Evolutionary conservation across 768 basidiomycete genomes (phyloP).

Genomic region (Pulveroboletus sp.): DNA sequence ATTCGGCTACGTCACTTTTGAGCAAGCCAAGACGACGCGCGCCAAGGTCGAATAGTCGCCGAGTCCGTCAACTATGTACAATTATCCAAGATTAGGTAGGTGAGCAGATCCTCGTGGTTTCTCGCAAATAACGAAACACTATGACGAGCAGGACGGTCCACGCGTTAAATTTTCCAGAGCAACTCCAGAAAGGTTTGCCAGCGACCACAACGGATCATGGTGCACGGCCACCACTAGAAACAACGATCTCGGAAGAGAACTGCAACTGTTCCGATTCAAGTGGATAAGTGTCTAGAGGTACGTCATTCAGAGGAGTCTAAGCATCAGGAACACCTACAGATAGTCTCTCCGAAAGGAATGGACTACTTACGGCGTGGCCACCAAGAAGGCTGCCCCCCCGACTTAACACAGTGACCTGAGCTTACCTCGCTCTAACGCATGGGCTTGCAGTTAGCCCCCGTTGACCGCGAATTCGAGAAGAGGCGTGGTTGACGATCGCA

Average conservation of each 20-base stretch:
- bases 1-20: not conserved
- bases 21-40: too few relatives aligned
- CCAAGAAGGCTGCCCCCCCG: not conserved
- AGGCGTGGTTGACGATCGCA: too few relatives aligned
- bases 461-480: too few relatives aligned
- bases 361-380: not conserved
- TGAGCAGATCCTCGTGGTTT: not conserved
- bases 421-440: not conserved
- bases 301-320: slow-evolving; percentile 1
- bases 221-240: not conserved
- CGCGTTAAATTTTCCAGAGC: not conserved
- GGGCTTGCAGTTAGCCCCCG: not conserved
- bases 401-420: not conserved
- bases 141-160: not conserved
- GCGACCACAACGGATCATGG: not conserved
- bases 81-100: not conserved
- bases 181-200: not conserved
- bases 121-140: slow-evolving; percentile 1
- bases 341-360: not conserved
- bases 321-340: not conserved
- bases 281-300: slow-evolving; percentile 7
- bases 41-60: not conserved
- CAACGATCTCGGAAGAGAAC: not conserved
- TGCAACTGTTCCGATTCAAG: not conserved
- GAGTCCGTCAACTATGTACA: not conserved